Evolutionary conservation across 192 early-diverging fungal genomes (phyloP).

Genomic region (Coemansia guatemalensis): DNA sequence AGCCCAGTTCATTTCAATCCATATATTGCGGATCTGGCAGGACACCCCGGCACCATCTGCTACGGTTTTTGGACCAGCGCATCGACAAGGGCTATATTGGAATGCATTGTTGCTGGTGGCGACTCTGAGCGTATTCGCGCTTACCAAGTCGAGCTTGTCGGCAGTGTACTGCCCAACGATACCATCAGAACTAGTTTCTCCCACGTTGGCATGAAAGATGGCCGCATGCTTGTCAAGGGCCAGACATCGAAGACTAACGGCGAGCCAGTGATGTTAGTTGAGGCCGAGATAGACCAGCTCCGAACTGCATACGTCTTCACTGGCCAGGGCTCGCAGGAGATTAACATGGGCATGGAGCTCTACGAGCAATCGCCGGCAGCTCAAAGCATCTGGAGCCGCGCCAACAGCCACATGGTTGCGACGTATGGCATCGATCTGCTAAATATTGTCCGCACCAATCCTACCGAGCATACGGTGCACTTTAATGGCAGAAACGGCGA

Average conservation of each 20-base stretch:
- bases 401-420: constrained; percentile 77
- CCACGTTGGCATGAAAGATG: constrained; percentile 90
- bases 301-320: constrained; percentile 88
- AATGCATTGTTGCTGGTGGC: constrained; percentile 84
- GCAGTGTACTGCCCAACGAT: constrained; percentile 88
- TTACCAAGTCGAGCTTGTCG: constrained; percentile 79
- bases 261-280: constrained; percentile 66
- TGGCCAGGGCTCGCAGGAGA: constrained; percentile 92
- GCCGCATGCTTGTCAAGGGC: constrained; percentile 88
- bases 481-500: constrained; percentile 86
- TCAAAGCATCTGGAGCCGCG: constrained; percentile 83
- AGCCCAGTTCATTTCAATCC: constrained; percentile 93
- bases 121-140: constrained; percentile 76
- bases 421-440: constrained; percentile 87
- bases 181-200: constrained; percentile 76
- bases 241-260: constrained; percentile 79
- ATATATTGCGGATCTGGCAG: constrained; percentile 83
- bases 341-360: constrained; percentile 93
- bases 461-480: constrained; percentile 62
- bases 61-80: constrained; percentile 95
- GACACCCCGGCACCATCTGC: constrained; percentile 86
- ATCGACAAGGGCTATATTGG: constrained; percentile 85
- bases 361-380: constrained; percentile 78
- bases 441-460: constrained; percentile 86
- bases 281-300: constrained; percentile 86